Conservation (phyloP, 495 filamentous ascomycete genomes). For the Chaetomium fimeti region DNA sequence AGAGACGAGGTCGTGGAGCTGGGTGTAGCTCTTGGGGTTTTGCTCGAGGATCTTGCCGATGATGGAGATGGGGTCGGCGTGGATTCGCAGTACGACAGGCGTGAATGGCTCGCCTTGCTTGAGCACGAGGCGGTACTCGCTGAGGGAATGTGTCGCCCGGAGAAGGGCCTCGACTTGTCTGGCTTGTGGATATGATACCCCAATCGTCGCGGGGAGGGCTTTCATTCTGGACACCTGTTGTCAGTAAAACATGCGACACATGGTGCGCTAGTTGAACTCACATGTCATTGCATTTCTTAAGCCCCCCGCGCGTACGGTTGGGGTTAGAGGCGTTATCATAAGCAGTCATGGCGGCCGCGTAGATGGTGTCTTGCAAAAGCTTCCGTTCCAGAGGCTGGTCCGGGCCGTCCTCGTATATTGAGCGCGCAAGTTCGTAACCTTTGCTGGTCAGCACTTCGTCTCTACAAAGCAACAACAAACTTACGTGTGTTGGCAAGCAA, state of each 20-base stretch:
- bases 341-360: conserved; percentile 64
- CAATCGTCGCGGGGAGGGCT: conserved; percentile 65
- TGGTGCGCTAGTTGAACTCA: conserved; percentile 42
- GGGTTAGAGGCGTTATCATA: conserved; percentile 93
- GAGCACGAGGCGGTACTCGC: conserved; percentile 82
- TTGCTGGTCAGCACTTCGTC: conserved; percentile 24
- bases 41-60: conserved; percentile 84
- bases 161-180: conserved; percentile 66
- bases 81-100: conserved; percentile 84
- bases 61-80: conserved; percentile 79
- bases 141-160: conserved; percentile 81
- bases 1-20: conserved; percentile 76
- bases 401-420: conserved; percentile 63
- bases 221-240: conserved; percentile 53
- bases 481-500: conserved; percentile 68
- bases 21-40: conserved; percentile 80
- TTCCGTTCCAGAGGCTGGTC: conserved; percentile 51
- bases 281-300: conserved; percentile 83
- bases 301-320: conserved; percentile 74
- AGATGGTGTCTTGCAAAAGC: conserved; percentile 62
- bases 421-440: conserved; percentile 67
- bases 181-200: conserved; percentile 50
- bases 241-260: conserved; percentile 2
- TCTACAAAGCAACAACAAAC: conserved; percentile 19
- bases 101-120: conserved; percentile 91